phyloP scores from a whole-genome alignment of 1,139 yeast genomes.

The Pichia sp. region DNA sequence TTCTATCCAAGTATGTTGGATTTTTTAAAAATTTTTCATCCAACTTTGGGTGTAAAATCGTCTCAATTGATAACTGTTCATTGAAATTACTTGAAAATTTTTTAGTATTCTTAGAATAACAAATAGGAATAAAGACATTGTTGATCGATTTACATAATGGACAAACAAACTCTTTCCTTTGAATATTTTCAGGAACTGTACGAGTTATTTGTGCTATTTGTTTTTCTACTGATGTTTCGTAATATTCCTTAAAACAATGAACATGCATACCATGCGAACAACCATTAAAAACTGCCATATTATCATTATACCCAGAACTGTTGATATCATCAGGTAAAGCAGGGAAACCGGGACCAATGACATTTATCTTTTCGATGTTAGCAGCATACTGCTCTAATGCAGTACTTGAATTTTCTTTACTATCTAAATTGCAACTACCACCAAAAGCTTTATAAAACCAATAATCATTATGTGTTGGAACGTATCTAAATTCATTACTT shows the following conservation, averaged over 20 bases:
- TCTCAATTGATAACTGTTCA: not conserved
- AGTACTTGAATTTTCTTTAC: conserved; percentile 6
- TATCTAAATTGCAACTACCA: conserved; percentile 47
- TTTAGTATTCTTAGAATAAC: conserved; percentile 39
- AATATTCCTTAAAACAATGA: conserved; percentile 63
- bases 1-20: conserved; percentile 10
- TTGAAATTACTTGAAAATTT: conserved; percentile 17
- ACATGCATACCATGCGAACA: conserved; percentile 96
- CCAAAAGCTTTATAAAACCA: conserved; percentile 66
- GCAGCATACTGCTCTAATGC: conserved; percentile 30
- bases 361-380: conserved; percentile 34
- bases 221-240: conserved; percentile 46
- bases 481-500: conserved; percentile 54
- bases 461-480: conserved; percentile 58
- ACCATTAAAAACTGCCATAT: conserved; percentile 58
- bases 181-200: conserved; percentile 70
- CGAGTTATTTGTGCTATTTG: conserved; percentile 67
- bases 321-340: conserved; percentile 2
- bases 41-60: conserved; percentile 16
- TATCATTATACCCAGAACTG: conserved; percentile 34
- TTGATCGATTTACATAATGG: conserved; percentile 88
- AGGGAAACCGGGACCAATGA: conserved; percentile 71
- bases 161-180: conserved; percentile 71
- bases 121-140: conserved; percentile 74
- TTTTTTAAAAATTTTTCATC: conserved; percentile 8